These are phyloP conservation scores for Fusarium oxysporum DNA, from an alignment of 2,329 filamentous ascomycete species.

Conservation along the genomic window DNA sequence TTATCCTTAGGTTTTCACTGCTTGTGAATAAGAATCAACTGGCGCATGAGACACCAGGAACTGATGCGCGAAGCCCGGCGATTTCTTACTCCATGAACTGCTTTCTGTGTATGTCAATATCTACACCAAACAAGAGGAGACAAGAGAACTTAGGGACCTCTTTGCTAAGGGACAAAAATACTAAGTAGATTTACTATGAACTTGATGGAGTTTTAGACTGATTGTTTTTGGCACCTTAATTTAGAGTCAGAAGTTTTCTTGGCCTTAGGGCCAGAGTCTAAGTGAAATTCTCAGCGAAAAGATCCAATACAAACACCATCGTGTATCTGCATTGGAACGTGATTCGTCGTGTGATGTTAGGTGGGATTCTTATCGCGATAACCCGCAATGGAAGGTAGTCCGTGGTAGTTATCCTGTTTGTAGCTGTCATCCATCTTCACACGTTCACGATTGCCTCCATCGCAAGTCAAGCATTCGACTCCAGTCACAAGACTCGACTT, in stretches of 20 bases:
- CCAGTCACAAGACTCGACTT: constrained; percentile 4
- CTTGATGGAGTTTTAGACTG: neutral
- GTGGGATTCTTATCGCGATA: constrained; percentile 40
- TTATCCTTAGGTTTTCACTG: no score
- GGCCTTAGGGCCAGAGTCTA: neutral
- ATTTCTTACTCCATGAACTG: neutral
- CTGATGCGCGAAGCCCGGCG: no score
- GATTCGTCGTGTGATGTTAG: neutral
- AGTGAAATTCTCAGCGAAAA: neutral
- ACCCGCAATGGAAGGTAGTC: constrained; percentile 10
- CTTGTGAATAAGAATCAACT: no score
- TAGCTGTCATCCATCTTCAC: neutral
- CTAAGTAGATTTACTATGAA: neutral
- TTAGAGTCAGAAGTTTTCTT: no score
- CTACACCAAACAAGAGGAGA: neutral
- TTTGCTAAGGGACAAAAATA: neutral
- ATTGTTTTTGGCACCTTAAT: neutral
- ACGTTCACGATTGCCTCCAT: constrained; percentile 3
- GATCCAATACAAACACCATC: neutral
- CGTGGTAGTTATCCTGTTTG: constrained; percentile 1
- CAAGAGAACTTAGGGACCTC: neutral
- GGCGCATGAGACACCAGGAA: neutral
- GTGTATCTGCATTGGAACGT: constrained; percentile 3
- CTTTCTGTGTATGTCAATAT: neutral
- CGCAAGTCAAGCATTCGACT: neutral